Evolutionary conservation across 768 basidiomycete genomes (phyloP), one percentile per base, ranked within the genome.

Genomic region (Amanita thiersii): DNA sequence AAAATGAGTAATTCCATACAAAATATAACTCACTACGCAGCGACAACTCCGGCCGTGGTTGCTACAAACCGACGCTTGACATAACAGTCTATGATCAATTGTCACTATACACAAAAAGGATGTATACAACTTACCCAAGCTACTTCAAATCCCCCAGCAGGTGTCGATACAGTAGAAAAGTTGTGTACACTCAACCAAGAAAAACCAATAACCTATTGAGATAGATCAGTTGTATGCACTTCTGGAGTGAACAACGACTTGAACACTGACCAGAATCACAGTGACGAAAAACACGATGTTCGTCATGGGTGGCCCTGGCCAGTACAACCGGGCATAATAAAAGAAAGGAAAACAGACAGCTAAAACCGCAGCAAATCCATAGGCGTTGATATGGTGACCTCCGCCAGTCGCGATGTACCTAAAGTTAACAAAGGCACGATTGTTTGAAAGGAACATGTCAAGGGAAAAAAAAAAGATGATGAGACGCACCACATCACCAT

Each of bases 271-370:
- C 62, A 86, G 55, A 19, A 66, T 64, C 9, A 66, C 50, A 1
- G 84, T 87, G 5, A 82, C 72, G 50, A 77, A 79, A 52, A 79
- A 73, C 15, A 86, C 73, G 21, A 85, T 63, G 39, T 78, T 78
- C n/a, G 74, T 79, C 68, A 88, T 74, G 0, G 81, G 79, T 1
- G 78, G 69, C 7, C 76, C 78, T 1, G 86, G 82, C 70, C 74
- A 84, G 58, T 88, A 84, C 14, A 88, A 56, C 34, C 81, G 64
- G n/a, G 72, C 66, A 51, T 73, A 86, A 56, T 79, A 79, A 50
- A 88, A 71, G 49, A 83, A 65, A 0, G 87, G 88, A 52, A 81
- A 85, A 42, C 73, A 77, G 2, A 87, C 75, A 3, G 73, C 75
- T 37, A 73, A 73, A 0, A 79, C 72, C 0, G 76, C 84, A 0